Evolutionary conservation across 2,329 filamentous ascomycete genomes (phyloP), one percentile per base, ranked within the genome.

Genomic region (Dichotomopilus funicola): DNA sequence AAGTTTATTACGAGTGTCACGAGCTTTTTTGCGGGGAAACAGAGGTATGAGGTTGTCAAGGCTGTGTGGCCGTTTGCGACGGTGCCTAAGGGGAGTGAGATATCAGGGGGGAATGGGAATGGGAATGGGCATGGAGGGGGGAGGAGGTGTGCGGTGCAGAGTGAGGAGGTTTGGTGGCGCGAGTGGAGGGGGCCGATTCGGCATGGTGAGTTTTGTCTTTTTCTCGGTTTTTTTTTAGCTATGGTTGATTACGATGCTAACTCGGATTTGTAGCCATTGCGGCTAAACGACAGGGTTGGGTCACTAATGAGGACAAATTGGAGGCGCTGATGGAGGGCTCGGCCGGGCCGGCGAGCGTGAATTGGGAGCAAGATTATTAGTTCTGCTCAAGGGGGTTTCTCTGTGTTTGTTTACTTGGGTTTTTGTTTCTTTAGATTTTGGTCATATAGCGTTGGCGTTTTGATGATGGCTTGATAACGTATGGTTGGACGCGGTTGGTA

Each of bases 31-130:
- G 70, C 72, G 0, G 78, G 78, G 3, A 78, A 75, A 65, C 75
- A 74, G 64, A 76, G 73, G 59, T 82, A 81, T 60, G 79, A 81
- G 65, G 76, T 80, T 2, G 72, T 79, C 49, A 78, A 80, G 64
- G 72, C 74, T 1, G 73, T 82, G 1, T 83, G 80, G 79, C 80
- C 79, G 3, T 82, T 80, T 67, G 79, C 79, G 1, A 77, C 76
- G 0, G 49, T 53, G 59, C 69, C 71, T 3, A 70, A 65, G 63
- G 75, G 68, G 60, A 77, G 70, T 41, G 76, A 77, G 58, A 27
- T 27, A 27, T 27, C 19, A 27, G 19, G 19, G 19, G 19, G 19
- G 19, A 27, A 27, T 27, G 19, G 19, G 19, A 27, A 27, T 3
- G 19, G 19, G n/a, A n/a, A n/a, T 27, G 19, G 19, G 19, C 19